These are phyloP conservation scores for Cystobasidium sp. DNA, from an alignment of 1,284 basidiomycete species.

Conservation along the genomic window DNA sequence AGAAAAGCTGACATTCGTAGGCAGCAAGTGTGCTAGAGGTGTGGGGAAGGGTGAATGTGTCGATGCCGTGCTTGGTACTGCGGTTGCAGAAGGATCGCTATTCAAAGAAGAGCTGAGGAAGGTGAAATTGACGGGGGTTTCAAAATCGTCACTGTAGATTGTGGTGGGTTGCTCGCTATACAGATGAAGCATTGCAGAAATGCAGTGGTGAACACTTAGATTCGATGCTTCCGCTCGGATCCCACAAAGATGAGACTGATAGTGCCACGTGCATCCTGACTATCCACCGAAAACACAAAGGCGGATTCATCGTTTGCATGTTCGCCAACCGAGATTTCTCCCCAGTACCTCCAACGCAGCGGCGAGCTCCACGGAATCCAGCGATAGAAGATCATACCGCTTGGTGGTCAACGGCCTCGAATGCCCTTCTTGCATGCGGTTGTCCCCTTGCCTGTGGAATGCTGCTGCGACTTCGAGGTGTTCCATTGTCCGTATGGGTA, in stretches of 20 bases:
- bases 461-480: neutral
- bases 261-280: neutral
- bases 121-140: neutral
- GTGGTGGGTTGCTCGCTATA: neutral
- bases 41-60: neutral
- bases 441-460: neutral
- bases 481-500: neutral
- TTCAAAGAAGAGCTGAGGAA: neutral
- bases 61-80: neutral
- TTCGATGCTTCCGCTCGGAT: slow-evolving; percentile 14
- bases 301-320: neutral
- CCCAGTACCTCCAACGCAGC: slow-evolving; percentile 5
- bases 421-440: neutral
- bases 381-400: slow-evolving; percentile 2
- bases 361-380: neutral
- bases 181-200: slow-evolving; percentile 11
- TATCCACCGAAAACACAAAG: slow-evolving; percentile 13
- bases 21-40: slow-evolving; percentile 61
- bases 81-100: neutral
- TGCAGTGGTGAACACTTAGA: slow-evolving; percentile 19
- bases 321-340: neutral
- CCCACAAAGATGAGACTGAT: neutral
- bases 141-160: neutral
- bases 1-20: slow-evolving; percentile 66
- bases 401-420: neutral